phyloP scores from a whole-genome alignment of 2,329 filamentous ascomycete genomes.

The Mycosphaerella sp. region DNA sequence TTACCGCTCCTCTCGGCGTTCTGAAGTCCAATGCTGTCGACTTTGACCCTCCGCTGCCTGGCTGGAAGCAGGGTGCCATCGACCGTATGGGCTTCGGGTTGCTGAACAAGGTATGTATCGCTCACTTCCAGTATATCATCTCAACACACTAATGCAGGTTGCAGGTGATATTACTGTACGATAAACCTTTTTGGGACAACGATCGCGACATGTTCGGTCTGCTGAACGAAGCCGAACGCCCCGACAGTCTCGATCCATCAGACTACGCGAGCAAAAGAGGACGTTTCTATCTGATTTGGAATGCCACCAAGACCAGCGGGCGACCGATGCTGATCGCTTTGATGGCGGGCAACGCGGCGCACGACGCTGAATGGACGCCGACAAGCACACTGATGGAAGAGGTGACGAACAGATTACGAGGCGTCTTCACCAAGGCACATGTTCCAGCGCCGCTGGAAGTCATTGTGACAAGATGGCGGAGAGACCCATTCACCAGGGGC shows the following conservation, averaged over 20 bases:
- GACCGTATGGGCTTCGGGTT: conserved; percentile 83
- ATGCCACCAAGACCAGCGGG: conserved; percentile 82
- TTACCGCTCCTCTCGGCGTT: conserved; percentile 84
- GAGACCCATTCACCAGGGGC: conserved; percentile 82
- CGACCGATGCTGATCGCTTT: conserved; percentile 78
- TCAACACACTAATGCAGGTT: conserved; percentile 12
- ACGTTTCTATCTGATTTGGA: conserved; percentile 98
- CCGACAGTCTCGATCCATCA: conserved; percentile 65
- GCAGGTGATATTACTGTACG: conserved; percentile 74
- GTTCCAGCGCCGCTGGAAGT: conserved; percentile 78
- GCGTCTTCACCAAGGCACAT: conserved; percentile 57
- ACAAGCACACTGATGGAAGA: conserved; percentile 73
- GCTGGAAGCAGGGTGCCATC: conserved; percentile 77
- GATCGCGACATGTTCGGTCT: conserved; percentile 90
- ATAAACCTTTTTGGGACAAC: conserved; percentile 84
- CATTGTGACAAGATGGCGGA: conserved; percentile 86
- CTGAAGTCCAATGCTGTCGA: conserved; percentile 72
- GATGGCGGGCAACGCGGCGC: conserved; percentile 92
- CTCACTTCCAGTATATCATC: background rate
- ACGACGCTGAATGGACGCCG: conserved; percentile 71
- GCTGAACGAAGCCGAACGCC: conserved; percentile 64
- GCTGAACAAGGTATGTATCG: conserved; percentile 68
- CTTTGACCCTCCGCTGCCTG: conserved; percentile 87
- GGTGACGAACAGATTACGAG: conserved; percentile 69
- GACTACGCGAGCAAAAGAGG: conserved; percentile 75